Percentiles rank a stretch among this genome's conserved stretches.
phyloP scores from a whole-genome alignment of 352 stramenopile genomes.

The Phytophthora melonis region DNA sequence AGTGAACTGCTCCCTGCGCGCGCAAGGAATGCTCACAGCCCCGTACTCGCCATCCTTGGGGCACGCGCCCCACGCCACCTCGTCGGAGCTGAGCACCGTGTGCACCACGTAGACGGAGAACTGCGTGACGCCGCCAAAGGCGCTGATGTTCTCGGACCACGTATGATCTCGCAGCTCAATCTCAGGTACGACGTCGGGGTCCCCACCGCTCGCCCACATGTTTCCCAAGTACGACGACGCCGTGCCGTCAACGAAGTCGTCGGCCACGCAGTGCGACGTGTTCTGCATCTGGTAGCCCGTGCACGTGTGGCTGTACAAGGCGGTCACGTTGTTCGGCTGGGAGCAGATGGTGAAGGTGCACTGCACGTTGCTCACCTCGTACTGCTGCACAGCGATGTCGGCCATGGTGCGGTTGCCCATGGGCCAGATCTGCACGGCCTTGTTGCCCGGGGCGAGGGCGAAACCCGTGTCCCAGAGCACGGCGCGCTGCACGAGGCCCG shows the following conservation, averaged over 20 bases:
- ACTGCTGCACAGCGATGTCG: conserved; percentile 26
- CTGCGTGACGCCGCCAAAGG: neutral
- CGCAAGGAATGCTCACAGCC: conserved; percentile 22
- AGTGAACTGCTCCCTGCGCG: conserved; percentile 16
- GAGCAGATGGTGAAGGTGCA: conserved; percentile 36
- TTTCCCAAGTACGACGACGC: conserved; percentile 23
- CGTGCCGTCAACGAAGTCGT: conserved; percentile 18
- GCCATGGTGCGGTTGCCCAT: conserved; percentile 32
- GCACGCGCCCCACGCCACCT: conserved; percentile 20
- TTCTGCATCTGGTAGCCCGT: conserved; percentile 47
- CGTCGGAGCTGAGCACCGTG: conserved; percentile 13
- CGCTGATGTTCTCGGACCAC: conserved; percentile 22
- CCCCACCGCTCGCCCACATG: conserved; percentile 37
- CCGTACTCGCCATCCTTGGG: conserved; percentile 5
- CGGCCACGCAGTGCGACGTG: conserved; percentile 35
- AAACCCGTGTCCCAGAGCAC: conserved; percentile 51
- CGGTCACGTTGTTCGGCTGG: conserved; percentile 20
- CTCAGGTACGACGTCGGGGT: conserved; percentile 24
- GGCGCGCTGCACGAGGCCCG: conserved; percentile 38
- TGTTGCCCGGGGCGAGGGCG: conserved; percentile 16
- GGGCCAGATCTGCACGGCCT: conserved; percentile 26
- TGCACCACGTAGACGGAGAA: conserved; percentile 41
- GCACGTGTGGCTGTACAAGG: conserved; percentile 35
- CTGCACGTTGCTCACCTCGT: conserved; percentile 18
- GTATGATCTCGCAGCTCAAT: conserved; percentile 32